Base-by-base conservation (phyloP, 495 filamentous ascomycete genomes). In the Neurospora sublineolata region DNA sequence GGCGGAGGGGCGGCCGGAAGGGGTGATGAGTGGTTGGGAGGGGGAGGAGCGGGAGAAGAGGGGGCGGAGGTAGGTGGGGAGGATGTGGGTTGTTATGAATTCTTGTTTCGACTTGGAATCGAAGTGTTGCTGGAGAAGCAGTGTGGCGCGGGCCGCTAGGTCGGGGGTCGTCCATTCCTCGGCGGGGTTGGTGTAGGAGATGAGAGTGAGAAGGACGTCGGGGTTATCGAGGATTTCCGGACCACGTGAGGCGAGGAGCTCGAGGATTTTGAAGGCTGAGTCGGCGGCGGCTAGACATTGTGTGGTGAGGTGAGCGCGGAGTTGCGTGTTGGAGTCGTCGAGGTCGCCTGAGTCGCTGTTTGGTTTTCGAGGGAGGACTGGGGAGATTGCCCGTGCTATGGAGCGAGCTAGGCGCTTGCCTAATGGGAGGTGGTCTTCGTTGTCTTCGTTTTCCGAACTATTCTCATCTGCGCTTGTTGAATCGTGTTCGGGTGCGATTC, bases 21-120 rank as follows among this genome's bases (percentile, higher is more conserved):
- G 77, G 0, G 91, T 93, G 72, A 93, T 83, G 20, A 27, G 23
- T 14, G 46, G n/a, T 86, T 82, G 0, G 84, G 41, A 44, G 18
- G 77, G 11, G 89, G 88, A 67, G 84, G 88, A 86, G 71, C 86
- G 87, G n/a, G 86, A 85, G 76, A 93, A 94, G 1, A 91, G 82
- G n/a, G 90, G 89, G 27, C 87, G 87, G n/a, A 94, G 82, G 73
- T 85, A 83, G 39, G 42, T 70, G 39, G 80, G 78, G 4, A 92
- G 82, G 42, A 88, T 79, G 11, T 82, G 77, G n/a, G 89, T 85
- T n/a, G 87, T 76, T 42, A 90, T 83, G 71, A 85, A 79, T 6
- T 73, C 72, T 9, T 77, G 64, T 10, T 73, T 78, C 3, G 36
- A 41, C 1, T 27, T 30, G 37, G 68, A 72, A n/a, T 73, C 77